Conservation (phyloP, 441 rosid genomes). For the Codiaeum variegatum region DNA sequence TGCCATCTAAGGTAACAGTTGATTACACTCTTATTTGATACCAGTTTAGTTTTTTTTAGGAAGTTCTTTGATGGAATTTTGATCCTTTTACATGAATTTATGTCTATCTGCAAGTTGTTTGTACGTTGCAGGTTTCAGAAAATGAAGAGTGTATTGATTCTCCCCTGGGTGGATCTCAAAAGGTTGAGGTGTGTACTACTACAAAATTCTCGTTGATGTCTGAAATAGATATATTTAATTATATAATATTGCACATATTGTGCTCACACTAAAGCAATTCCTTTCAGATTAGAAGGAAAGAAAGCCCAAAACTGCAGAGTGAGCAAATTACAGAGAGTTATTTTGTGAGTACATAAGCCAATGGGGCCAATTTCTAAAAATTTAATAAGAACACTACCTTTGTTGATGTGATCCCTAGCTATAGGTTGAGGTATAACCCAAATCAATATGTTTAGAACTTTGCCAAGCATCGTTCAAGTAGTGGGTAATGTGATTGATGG, state of each 20-base stretch:
- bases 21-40: conserved; percentile 16
- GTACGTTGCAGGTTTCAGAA: conserved; percentile 48
- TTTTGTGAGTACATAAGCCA: background rate
- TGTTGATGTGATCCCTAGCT: too few relatives aligned
- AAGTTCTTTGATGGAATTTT: background rate
- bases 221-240: conserved; percentile 1
- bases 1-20: conserved; percentile 53
- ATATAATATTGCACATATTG: background rate
- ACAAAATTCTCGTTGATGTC: conserved; percentile 12
- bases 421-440: too few relatives aligned
- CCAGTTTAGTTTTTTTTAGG: conserved; percentile 4
- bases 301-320: background rate
- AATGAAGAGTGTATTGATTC: conserved; percentile 44
- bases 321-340: background rate
- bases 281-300: background rate
- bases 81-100: conserved; percentile 23
- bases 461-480: too few relatives aligned
- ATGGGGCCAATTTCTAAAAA: background rate
- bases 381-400: background rate
- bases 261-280: background rate
- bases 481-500: too few relatives aligned
- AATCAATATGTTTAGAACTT: too few relatives aligned
- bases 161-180: conserved; percentile 41
- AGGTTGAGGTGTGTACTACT: conserved; percentile 45
- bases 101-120: conserved; percentile 31